Evolutionary conservation across 2,329 filamentous ascomycete species (phyloP).

Genomic region (Epicoccum nigrum): DNA sequence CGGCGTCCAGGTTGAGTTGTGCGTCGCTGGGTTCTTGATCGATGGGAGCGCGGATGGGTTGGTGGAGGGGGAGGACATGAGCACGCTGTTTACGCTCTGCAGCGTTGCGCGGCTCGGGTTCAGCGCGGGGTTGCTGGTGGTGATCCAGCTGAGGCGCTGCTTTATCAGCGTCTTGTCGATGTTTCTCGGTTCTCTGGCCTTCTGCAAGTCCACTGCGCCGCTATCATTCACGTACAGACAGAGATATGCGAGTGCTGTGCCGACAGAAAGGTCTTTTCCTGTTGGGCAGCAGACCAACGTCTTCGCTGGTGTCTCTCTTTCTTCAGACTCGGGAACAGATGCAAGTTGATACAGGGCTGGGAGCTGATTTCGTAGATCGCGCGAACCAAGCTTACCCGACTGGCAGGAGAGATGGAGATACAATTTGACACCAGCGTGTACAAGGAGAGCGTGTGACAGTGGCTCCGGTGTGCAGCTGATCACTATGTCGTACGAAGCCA

Average conservation of each 20-base stretch:
- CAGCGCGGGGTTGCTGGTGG: conserved; percentile 75
- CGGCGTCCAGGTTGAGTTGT: neutral
- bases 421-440: conserved; percentile 44
- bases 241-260: conserved; percentile 74
- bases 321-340: neutral
- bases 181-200: neutral
- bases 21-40: neutral
- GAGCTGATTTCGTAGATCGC: conserved; percentile 78
- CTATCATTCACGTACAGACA: conserved; percentile 74
- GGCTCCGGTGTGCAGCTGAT: conserved; percentile 54
- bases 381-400: conserved; percentile 77
- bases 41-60: conserved; percentile 3
- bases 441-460: conserved; percentile 26
- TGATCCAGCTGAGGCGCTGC: conserved; percentile 79
- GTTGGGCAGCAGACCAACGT: conserved; percentile 70
- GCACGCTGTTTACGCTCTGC: conserved; percentile 88
- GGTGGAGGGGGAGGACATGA: conserved; percentile 63
- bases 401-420: conserved; percentile 68
- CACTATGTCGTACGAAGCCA: conserved; percentile 48
- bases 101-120: conserved; percentile 86
- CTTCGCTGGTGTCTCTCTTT: neutral
- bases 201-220: conserved; percentile 51
- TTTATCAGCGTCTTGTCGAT: conserved; percentile 80
- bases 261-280: conserved; percentile 81
- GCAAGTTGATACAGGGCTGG: conserved; percentile 64